Conservation (phyloP, 306 rosid genomes). For the Echinosophora koreensis region DNA sequence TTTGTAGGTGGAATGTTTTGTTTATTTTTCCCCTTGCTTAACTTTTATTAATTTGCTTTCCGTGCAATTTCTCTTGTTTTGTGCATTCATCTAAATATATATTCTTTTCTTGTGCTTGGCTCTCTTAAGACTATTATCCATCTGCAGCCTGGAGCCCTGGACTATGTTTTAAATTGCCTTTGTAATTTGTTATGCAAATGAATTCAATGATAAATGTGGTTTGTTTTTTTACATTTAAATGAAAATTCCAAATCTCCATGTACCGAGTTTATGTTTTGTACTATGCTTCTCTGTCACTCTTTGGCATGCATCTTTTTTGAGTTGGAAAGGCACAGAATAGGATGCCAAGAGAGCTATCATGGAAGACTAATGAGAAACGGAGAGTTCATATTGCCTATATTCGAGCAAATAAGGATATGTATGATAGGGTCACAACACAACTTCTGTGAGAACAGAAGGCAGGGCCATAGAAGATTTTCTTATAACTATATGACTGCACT, state of each 20-base stretch:
- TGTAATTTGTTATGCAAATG: no score
- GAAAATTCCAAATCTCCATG: not conserved
- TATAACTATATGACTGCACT: no score
- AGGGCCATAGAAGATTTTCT: no score
- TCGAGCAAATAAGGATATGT: no score
- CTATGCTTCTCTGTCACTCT: not conserved
- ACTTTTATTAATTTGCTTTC: not conserved
- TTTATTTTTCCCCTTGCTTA: not conserved
- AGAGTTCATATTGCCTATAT: no score
- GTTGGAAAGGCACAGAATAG: no score
- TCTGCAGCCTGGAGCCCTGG: not conserved
- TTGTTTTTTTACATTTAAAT: not conserved
- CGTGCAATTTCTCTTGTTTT: not conserved
- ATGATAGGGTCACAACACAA: no score
- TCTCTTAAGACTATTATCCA: not conserved
- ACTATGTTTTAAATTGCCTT: not conserved
- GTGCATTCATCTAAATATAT: not conserved
- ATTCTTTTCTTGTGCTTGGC: not conserved
- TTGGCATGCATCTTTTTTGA: no score
- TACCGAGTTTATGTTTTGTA: not conserved
- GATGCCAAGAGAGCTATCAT: no score
- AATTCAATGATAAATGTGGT: no score
- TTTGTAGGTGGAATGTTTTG: not conserved
- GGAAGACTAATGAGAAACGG: no score
- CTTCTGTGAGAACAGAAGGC: no score